Evolutionary conservation across 2,329 filamentous ascomycete genomes (phyloP), one percentile per base, ranked within the genome.

Genomic region (Claviceps humidiphila): DNA sequence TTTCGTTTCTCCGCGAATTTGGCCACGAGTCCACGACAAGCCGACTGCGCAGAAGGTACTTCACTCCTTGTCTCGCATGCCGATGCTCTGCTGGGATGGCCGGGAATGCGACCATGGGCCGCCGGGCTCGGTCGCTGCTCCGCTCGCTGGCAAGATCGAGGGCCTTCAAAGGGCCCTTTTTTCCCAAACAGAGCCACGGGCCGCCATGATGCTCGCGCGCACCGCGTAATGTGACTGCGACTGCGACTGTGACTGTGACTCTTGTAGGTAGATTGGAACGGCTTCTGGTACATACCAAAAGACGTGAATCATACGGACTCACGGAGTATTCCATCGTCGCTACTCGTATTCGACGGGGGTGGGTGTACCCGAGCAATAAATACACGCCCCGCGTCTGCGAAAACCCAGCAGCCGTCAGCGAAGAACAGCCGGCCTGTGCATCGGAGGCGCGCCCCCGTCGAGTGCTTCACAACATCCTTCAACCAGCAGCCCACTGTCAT

Each of bases 291-390:
- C 22, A 22, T 22, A 22, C 41, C 41, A 43, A 43, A 43, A 22
- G 9, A 24, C 41, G 20, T 43, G 24, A 45, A 38, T 40, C 43
- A n/a, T 39, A 39, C 17, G 3, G 22, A 22, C 3, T 4, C 22
- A 22, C 22, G 30, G 30, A 30, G 26, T 9, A 30, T 8, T n/a
- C n/a, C 26, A 45, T 30, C 42, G 20, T 47, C 39, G 50, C 22
- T 41, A 47, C 43, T 51, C 50, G 50, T 51, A 47, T 51, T 51
- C 50, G 34, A 5, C 43, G 50, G 49, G 50, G 49, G 50, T 51
- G 43, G 34, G 43, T 9, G 22, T 47, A 22, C 41, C 9, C 30
- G 30, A 34, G 30, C 7, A 34, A 30, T 13, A 34, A 40, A 11
- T 6, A 51, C 49, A 46, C 49, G 49, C 42, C 49, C 42, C 22